Evolutionary conservation across 2,329 filamentous ascomycete species (phyloP).

Genomic region (Cladosporium halotolerans): DNA sequence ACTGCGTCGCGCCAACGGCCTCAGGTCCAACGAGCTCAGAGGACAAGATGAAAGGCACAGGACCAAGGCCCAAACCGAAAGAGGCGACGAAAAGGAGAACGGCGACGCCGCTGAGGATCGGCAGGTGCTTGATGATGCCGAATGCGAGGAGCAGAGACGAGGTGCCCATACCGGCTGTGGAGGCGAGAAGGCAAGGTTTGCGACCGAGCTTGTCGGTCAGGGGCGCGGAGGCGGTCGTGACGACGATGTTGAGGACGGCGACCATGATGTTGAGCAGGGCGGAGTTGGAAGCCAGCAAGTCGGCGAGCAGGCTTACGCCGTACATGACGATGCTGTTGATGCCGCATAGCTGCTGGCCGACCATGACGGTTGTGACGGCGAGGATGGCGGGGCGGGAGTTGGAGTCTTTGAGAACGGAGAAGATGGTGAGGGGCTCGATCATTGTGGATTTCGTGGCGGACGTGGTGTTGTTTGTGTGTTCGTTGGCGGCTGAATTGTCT

Average conservation of each 20-base stretch:
- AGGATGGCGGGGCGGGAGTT: slow-evolving; percentile 74
- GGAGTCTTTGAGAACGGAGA: slow-evolving; percentile 58
- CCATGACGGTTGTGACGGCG: slow-evolving; percentile 87
- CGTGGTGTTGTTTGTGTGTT: slow-evolving; percentile 26
- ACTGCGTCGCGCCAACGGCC: slow-evolving; percentile 86
- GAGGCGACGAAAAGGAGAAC: slow-evolving; percentile 82
- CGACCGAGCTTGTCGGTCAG: slow-evolving; percentile 82
- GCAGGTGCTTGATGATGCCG: slow-evolving; percentile 67
- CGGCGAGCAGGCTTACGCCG: slow-evolving; percentile 79
- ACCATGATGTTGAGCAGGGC: slow-evolving; percentile 81
- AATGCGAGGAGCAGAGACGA: slow-evolving; percentile 72
- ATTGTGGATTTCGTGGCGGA: slow-evolving; percentile 21
- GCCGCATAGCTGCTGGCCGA: slow-evolving; percentile 81
- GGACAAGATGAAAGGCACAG: slow-evolving; percentile 89
- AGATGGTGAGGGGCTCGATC: slow-evolving; percentile 35
- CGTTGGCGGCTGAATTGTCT: slow-evolving; percentile 7
- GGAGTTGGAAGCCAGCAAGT: slow-evolving; percentile 73
- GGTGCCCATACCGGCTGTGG: slow-evolving; percentile 75
- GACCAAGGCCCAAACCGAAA: slow-evolving; percentile 85
- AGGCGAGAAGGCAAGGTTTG: slow-evolving; percentile 75
- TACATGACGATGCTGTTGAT: slow-evolving; percentile 99
- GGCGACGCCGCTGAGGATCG: slow-evolving; percentile 71
- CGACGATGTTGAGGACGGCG: slow-evolving; percentile 76
- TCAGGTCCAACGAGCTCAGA: slow-evolving; percentile 86
- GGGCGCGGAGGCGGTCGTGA: slow-evolving; percentile 74